Conservation (phyloP, 257 asterid species). For the Solanum ahanhuiri region DNA sequence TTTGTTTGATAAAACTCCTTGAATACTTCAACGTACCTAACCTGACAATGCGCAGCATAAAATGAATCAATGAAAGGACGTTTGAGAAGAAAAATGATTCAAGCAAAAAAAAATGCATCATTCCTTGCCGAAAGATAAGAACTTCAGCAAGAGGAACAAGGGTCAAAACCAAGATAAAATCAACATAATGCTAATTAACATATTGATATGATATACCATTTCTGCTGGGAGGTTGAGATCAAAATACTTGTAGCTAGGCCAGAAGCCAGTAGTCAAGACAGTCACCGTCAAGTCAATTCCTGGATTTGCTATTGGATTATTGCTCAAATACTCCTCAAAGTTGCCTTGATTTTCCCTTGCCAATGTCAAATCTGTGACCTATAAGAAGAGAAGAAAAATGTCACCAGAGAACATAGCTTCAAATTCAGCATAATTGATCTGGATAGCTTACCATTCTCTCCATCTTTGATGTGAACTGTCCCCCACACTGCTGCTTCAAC, state of each 20-base stretch:
- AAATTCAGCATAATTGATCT: background rate
- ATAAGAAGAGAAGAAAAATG: slow-evolving; percentile 8
- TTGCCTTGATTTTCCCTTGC: slow-evolving; percentile 85
- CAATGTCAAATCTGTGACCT: slow-evolving; percentile 93
- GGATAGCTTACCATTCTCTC: slow-evolving; percentile 87
- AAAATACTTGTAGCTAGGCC: slow-evolving; percentile 97
- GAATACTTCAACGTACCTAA: slow-evolving; percentile 86
- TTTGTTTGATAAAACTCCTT: slow-evolving; percentile 90
- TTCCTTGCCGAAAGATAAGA: background rate
- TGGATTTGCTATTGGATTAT: slow-evolving; percentile 57
- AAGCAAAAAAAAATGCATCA: background rate
- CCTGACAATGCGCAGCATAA: slow-evolving; percentile 28
- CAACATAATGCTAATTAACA: background rate
- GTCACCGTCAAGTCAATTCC: slow-evolving; percentile 94
- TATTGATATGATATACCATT: slow-evolving; percentile 41
- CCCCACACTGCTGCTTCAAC: slow-evolving; percentile 99
- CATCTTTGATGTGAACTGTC: slow-evolving; percentile 97
- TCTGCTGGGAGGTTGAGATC: slow-evolving; percentile 96
- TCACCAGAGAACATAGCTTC: background rate
- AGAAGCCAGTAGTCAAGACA: slow-evolving; percentile 91
- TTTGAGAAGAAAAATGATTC: background rate
- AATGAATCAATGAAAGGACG: background rate
- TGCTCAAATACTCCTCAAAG: slow-evolving; percentile 80
- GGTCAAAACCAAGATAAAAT: background rate
- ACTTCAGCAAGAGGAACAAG: background rate